A percentile compares a stretch with the other conserved stretches of the same genome.
These are phyloP conservation scores for Pistacia vera DNA, from an alignment of 345 rosid genomes.

Conservation along the genomic window DNA sequence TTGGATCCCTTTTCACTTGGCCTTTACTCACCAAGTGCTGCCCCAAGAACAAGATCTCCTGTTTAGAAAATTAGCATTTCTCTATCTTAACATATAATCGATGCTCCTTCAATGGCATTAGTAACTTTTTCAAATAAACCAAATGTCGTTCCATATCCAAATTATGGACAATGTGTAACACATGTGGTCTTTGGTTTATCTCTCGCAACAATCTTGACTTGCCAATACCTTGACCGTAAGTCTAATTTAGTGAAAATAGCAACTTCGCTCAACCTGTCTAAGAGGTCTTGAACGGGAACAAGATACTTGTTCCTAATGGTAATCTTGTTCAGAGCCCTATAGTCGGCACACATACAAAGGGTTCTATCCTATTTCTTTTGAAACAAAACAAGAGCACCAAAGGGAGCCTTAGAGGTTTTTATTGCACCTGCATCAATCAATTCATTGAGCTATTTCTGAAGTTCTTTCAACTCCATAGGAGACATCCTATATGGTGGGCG, in stretches of 20 bases:
- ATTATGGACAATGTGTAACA: background rate
- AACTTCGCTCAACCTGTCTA: no score
- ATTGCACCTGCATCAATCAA: background rate
- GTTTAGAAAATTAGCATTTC: background rate
- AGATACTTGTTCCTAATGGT: background rate
- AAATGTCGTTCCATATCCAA: background rate
- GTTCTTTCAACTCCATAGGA: no score
- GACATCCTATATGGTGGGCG: no score
- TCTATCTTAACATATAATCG: background rate
- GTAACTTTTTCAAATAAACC: background rate
- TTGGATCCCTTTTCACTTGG: background rate
- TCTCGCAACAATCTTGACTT: background rate
- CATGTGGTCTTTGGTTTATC: background rate
- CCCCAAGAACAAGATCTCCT: background rate
- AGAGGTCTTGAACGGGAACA: background rate
- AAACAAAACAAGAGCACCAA: background rate
- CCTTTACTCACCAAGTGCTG: background rate
- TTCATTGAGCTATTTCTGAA: background rate
- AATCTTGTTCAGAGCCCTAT: background rate
- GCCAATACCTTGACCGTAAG: background rate
- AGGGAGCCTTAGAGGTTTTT: background rate
- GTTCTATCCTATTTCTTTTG: no score
- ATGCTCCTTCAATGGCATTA: background rate
- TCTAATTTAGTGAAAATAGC: background rate
- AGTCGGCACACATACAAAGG: no score